Base-by-base conservation (phyloP, 2,329 filamentous ascomycete species). In the Stromatinia cepivora region DNA sequence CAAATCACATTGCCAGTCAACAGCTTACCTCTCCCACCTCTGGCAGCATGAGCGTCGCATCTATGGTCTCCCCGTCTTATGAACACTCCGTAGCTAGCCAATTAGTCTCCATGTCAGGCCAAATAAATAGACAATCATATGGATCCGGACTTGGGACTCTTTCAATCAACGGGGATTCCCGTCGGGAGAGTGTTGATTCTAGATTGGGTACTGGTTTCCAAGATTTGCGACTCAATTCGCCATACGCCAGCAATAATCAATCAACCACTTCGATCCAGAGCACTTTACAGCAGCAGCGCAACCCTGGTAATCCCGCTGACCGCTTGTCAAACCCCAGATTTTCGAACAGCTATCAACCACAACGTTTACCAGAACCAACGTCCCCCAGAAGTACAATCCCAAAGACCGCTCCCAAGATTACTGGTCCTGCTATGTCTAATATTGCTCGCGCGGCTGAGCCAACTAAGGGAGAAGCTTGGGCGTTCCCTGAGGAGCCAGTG, bases 401-500 rank as follows among this genome's bases (percentile, higher is more conserved):
- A 66, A 86, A 89, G 73, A 89, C 88, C 2, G 92, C 92, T 4
- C 92, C 92, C 7, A 87, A 90, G 11, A 94, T 94, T 75, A 92
- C 90, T 36, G 90, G 91, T 73, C 90, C 83, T 72, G 90, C 84
- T 73, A 88, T 82, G 66, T 86, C 84, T 80, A 87, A 82, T 76
- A 92, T 85, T 81, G 90, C 87, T 76, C 89, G 83, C 74, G 92
- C 92, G 52, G 89, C 90, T 42, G 90, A 92, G 78, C 91, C 92
- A 7, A 94, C 90, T 15, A 93, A 93, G 79, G 92, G 92, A 77
- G 91, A 91, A 78, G 90, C 92, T 6, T 94, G 92, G 91, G 92
- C 92, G 73, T 94, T 94, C 52, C 91, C 92, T 1, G 91, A 92
- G 76, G 88, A 90, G 67, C 86, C 89, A 66, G 87, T 90, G 4